Percentiles rank a stretch among this genome's conserved stretches.
Conservation (phyloP, 345 rosid genomes). For the Camelina hispida region DNA sequence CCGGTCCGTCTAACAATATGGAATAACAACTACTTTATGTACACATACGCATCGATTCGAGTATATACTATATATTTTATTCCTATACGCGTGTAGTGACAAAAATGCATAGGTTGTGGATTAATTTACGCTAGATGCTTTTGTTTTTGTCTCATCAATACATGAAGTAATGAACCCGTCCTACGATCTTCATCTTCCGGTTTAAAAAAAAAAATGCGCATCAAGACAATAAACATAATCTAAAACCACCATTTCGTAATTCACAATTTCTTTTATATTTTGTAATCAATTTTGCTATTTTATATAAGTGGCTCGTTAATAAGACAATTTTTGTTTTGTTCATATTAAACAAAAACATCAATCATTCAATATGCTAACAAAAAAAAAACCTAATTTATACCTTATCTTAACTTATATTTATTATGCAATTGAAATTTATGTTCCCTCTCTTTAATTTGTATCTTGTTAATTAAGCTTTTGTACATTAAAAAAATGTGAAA, state of each 20-base stretch:
- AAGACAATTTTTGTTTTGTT: neutral
- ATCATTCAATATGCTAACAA: neutral
- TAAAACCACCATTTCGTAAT: neutral
- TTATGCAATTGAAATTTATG: neutral
- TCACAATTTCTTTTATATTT: neutral
- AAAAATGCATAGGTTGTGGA: slow-evolving; percentile 1
- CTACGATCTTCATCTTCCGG: neutral
- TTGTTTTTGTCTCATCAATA: neutral
- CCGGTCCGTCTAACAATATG: slow-evolving; percentile 2
- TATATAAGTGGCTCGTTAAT: neutral
- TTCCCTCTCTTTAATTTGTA: neutral
- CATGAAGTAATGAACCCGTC: too few species aligned
- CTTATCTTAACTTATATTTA: neutral
- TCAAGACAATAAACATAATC: neutral
- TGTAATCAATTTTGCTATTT: neutral
- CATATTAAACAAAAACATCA: neutral
- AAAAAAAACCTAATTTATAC: neutral
- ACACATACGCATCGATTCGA: neutral
- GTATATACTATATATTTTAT: neutral
- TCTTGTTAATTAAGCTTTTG: neutral
- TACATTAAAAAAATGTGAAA: neutral
- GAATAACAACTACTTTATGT: neutral
- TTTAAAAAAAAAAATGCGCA: neutral
- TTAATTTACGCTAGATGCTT: neutral
- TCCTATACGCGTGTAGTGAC: neutral